A percentile compares a stretch with the other conserved stretches of the same genome.
Evolutionary conservation across 2,329 filamentous ascomycete species (phyloP).

Genomic region (Chrysoporthe puriensis): DNA sequence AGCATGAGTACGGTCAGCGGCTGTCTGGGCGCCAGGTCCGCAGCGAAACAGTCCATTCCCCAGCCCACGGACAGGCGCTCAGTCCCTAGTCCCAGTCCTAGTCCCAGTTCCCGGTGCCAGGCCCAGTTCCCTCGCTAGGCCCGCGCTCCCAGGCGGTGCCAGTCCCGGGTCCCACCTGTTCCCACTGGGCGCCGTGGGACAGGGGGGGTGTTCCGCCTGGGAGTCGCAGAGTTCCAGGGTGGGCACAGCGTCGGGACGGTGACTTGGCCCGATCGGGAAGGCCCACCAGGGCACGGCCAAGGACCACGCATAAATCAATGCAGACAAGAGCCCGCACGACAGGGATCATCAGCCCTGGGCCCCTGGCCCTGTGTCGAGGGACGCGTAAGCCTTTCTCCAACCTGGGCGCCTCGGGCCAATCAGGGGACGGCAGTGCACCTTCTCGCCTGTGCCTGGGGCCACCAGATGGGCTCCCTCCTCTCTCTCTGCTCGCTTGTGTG

Average conservation of each 20-base stretch:
- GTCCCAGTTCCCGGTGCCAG: neutral
- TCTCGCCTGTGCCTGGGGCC: slow-evolving; percentile 5
- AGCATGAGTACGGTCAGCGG: no score
- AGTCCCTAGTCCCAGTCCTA: neutral
- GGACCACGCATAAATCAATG: slow-evolving; percentile 8
- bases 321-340: neutral
- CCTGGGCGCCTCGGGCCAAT: neutral
- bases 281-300: neutral
- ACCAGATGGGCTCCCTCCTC: slow-evolving; percentile 6
- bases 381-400: slow-evolving; percentile 18
- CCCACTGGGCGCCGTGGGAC: neutral
- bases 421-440: slow-evolving; percentile 3
- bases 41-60: no score
- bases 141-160: neutral
- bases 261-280: slow-evolving; percentile 16
- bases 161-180: neutral
- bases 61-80: neutral
- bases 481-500: neutral
- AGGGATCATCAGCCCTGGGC: slow-evolving; percentile 4
- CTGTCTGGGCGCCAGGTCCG: no score
- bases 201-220: neutral
- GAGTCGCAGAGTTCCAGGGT: neutral
- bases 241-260: slow-evolving; percentile 12
- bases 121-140: neutral
- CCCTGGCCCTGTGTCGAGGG: slow-evolving; percentile 11